Conservation (phyloP, 176 grass and related monocot species). For the Eremochloa ophiuroides region DNA sequence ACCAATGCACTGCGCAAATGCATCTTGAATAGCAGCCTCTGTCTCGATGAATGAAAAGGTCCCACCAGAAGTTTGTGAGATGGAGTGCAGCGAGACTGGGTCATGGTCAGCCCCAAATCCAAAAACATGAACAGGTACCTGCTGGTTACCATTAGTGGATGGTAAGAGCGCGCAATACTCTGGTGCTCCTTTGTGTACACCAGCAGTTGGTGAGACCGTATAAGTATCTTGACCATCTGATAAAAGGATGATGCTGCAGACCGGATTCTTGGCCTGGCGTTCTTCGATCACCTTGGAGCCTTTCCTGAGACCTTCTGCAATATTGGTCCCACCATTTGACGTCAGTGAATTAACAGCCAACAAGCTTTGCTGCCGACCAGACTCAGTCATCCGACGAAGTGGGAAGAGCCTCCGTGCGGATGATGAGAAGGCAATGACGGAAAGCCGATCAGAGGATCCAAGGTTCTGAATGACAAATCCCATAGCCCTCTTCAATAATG, state of each 20-base stretch:
- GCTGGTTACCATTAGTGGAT: constrained; percentile 37
- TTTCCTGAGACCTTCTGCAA: constrained; percentile 84
- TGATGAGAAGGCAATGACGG: constrained; percentile 87
- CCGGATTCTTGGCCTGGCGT: constrained; percentile 79
- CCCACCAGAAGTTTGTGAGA: constrained; percentile 83
- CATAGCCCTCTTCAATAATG: constrained; percentile 92
- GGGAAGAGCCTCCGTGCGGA: constrained; percentile 78
- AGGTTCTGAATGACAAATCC: constrained; percentile 97
- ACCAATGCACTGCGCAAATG: constrained; percentile 93
- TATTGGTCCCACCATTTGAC: constrained; percentile 83
- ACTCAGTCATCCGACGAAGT: constrained; percentile 75
- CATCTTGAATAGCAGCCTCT: constrained; percentile 85
- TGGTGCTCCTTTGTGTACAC: constrained; percentile 40
- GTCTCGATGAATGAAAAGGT: constrained; percentile 95
- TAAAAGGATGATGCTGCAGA: constrained; percentile 89
- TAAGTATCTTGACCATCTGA: constrained; percentile 95
- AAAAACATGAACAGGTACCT: constrained; percentile 82
- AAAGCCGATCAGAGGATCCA: constrained; percentile 74
- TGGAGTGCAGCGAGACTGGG: constrained; percentile 64
- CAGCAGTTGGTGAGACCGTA: constrained; percentile 50
- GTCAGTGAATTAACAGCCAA: constrained; percentile 75
- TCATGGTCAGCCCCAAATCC: constrained; percentile 94
- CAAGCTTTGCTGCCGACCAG: constrained; percentile 64
- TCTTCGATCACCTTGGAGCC: constrained; percentile 90
- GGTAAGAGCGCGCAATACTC: constrained; percentile 73